phyloP scores from a whole-genome alignment of 495 filamentous ascomycete genomes.

The Xylaria intraflava region DNA sequence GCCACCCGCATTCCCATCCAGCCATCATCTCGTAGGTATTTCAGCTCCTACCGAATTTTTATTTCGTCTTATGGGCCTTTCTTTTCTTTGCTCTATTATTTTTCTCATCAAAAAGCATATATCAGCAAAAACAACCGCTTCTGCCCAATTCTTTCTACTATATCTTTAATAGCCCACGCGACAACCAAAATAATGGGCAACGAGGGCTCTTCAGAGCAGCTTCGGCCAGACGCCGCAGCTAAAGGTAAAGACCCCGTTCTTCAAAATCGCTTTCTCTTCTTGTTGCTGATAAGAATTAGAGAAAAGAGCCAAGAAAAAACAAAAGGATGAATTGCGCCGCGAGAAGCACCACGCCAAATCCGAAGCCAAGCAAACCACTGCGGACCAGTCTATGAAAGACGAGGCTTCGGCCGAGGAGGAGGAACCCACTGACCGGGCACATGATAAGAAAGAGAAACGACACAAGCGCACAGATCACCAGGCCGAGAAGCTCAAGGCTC shows the following conservation, averaged over 20 bases:
- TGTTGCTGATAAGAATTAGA: slow-evolving; percentile 14
- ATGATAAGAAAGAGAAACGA: slow-evolving; percentile 27
- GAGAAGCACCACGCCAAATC: slow-evolving; percentile 27
- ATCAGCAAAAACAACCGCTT: too few species aligned
- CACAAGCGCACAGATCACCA: slow-evolving; percentile 18
- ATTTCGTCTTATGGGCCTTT: too few species aligned
- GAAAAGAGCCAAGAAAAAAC: slow-evolving; percentile 17
- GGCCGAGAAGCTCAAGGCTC: slow-evolving; percentile 19
- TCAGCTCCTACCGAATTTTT: too few species aligned
- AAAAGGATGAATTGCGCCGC: slow-evolving; percentile 23
- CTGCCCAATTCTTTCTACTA: too few species aligned
- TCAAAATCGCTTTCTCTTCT: neutral
- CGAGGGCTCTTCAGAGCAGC: slow-evolving; percentile 16
- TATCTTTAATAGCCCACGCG: too few species aligned
- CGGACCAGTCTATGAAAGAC: slow-evolving; percentile 23
- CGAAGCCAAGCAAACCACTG: slow-evolving; percentile 25
- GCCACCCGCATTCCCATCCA: too few species aligned
- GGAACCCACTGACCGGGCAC: slow-evolving; percentile 13
- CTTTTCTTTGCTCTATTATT: too few species aligned
- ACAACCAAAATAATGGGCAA: neutral
- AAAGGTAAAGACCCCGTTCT: slow-evolving; percentile 14
- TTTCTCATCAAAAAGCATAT: too few species aligned
- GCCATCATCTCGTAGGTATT: too few species aligned
- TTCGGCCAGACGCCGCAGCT: slow-evolving; percentile 17
- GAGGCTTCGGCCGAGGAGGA: slow-evolving; percentile 22